Percentiles rank a stretch among this genome's conserved stretches.
Evolutionary conservation across 176 grass and related monocot species (phyloP).

Genomic region (Oryza longistaminata): DNA sequence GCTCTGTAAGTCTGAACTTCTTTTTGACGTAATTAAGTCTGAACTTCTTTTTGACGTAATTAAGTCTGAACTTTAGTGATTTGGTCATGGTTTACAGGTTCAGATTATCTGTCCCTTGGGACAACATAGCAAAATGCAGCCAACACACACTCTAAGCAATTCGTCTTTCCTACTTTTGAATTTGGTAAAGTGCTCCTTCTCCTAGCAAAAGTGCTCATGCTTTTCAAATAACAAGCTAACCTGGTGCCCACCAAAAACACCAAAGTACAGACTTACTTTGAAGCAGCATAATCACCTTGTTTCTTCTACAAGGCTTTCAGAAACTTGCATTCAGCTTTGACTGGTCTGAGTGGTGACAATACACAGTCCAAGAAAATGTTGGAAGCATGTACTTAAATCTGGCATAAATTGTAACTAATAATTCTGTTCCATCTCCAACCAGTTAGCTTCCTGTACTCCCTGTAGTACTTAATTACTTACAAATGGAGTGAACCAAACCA

Average conservation of each 20-base stretch:
- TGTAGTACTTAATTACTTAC: background rate
- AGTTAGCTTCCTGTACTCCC: background rate
- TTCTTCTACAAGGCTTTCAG: background rate
- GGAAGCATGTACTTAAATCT: background rate
- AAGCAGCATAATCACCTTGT: background rate
- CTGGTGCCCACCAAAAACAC: background rate
- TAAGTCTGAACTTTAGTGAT: background rate
- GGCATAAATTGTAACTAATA: background rate
- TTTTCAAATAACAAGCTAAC: background rate
- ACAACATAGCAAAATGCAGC: background rate
- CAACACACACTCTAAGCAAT: background rate
- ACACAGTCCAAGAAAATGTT: background rate
- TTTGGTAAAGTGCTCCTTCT: background rate
- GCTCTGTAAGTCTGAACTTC: background rate
- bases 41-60: background rate
- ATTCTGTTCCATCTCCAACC: background rate
- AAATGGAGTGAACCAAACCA: background rate
- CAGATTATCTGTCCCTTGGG: background rate
- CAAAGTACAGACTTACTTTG: background rate
- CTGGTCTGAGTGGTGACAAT: conserved; percentile 12
- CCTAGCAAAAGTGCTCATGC: background rate
- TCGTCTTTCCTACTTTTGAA: background rate
- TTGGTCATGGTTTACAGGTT: background rate
- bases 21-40: too few species aligned
- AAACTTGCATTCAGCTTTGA: conserved; percentile 3